Evolutionary conservation across 2,329 filamentous ascomycete species (phyloP), one percentile per base, ranked within the genome.

Genomic region (Westerdykella sp.): DNA sequence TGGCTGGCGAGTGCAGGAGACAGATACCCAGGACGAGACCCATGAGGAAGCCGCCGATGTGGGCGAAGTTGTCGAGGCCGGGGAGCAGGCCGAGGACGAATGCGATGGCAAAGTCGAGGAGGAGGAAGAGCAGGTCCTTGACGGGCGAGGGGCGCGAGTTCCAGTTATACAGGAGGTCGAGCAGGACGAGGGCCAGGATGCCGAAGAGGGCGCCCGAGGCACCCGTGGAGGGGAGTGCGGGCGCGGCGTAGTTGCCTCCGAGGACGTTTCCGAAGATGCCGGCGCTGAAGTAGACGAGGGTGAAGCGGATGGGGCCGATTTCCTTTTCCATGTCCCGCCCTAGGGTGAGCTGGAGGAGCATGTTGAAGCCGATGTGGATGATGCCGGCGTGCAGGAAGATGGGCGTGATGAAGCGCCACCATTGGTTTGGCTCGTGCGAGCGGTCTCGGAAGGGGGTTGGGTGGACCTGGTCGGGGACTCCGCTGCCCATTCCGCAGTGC

Each of bases 191-290:
- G 9, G 90, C 93, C 34, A 98, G 82, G 55, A 98, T 82, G 44
- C 93, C 93, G 59, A 97, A 98, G 5, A 98, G 75, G 6, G 84
- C 81, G 31, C 93, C 93, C 0, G 93, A 97, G 18, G 88, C 90
- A 40, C 93, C 93, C 1, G 86, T 69, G 0, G 88, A 95, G 2
- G 88, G 79, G 45, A 93, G 83, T 15, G 83, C 85, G 4, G 84
- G 80, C 1, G 85, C 84, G 1, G 91, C 89, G 62, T 88, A 97
- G 66, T 97, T 98, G 11, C 88, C 93, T 50, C 93, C 91, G 54
- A 98, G 78, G 3, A 97, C 86, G 60, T 95, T 95, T 9, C 93
- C 93, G 60, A 97, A 97, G 53, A 97, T 97, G 21, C 93, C 93
- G 23, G 87, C 81, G 49, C 82, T 83, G 59, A 97, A 78, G 65